Evolutionary conservation across 1,284 basidiomycete species (phyloP).

Genomic region (Schizopora paradoxa): DNA sequence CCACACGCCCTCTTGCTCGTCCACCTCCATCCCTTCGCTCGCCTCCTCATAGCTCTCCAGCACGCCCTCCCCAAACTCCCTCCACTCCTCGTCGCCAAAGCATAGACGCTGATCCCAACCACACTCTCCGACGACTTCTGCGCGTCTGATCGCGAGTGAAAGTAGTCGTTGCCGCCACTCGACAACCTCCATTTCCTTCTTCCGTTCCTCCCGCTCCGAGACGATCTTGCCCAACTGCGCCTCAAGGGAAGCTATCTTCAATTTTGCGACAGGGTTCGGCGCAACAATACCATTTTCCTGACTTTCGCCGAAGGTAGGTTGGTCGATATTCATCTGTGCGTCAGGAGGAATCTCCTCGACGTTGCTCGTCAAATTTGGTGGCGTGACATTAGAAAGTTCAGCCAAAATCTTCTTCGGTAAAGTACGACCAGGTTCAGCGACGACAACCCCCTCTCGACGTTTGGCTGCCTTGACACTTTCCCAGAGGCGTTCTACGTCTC

Average conservation of each 20-base stretch:
- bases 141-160: conserved; percentile 56
- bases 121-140: conserved; percentile 57
- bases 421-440: conserved; percentile 24
- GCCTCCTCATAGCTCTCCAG: conserved; percentile 61
- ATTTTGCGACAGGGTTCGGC: conserved; percentile 42
- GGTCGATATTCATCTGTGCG: conserved; percentile 1
- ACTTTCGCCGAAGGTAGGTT: too few relatives aligned
- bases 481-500: conserved; percentile 59
- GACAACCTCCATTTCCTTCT: conserved; percentile 60
- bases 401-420: conserved; percentile 13
- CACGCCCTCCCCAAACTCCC: conserved; percentile 55
- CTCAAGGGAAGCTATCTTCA: conserved; percentile 47
- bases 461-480: conserved; percentile 62
- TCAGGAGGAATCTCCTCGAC: conserved; percentile 4
- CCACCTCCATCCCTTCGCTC: conserved; percentile 38
- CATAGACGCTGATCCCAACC: conserved; percentile 84
- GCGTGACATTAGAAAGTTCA: conserved; percentile 4
- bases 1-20: conserved; percentile 48
- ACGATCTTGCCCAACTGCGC: conserved; percentile 49
- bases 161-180: conserved; percentile 62
- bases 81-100: conserved; percentile 70
- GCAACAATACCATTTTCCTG: too few relatives aligned
- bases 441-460: conserved; percentile 63
- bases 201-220: conserved; percentile 53
- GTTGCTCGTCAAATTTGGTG: too few relatives aligned